Conservation (phyloP, 2,329 filamentous ascomycete species). For the Monilinia aucupariae region DNA sequence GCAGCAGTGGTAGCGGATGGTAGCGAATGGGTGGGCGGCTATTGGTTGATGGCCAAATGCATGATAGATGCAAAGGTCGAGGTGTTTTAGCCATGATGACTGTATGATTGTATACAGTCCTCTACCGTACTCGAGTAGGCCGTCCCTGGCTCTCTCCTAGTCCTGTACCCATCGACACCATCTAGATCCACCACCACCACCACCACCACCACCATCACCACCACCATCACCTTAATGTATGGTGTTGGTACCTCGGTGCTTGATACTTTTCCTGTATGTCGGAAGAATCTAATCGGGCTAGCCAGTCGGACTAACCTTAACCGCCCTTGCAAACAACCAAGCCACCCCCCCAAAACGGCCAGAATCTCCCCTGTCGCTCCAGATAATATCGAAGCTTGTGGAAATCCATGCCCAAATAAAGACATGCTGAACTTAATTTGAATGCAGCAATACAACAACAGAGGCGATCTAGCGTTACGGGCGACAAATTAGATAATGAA, state of each 20-base stretch:
- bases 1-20: neutral
- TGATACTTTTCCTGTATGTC: conserved; percentile 2
- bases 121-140: neutral
- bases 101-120: neutral
- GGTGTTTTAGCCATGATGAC: neutral
- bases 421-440: neutral
- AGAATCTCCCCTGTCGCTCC: neutral
- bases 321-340: neutral
- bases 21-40: neutral
- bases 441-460: neutral
- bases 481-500: neutral
- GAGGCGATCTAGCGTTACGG: too few species aligned
- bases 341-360: neutral
- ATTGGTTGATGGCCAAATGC: neutral
- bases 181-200: neutral
- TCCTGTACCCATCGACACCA: neutral
- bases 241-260: neutral
- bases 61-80: neutral
- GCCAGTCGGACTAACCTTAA: conserved; percentile 5
- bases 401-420: neutral
- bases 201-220: neutral
- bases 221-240: neutral
- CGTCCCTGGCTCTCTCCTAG: neutral
- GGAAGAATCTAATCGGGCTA: conserved; percentile 4
- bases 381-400: neutral